Base-by-base conservation (phyloP, 805 yeast species). In the Suhomyces xylopsoci region DNA sequence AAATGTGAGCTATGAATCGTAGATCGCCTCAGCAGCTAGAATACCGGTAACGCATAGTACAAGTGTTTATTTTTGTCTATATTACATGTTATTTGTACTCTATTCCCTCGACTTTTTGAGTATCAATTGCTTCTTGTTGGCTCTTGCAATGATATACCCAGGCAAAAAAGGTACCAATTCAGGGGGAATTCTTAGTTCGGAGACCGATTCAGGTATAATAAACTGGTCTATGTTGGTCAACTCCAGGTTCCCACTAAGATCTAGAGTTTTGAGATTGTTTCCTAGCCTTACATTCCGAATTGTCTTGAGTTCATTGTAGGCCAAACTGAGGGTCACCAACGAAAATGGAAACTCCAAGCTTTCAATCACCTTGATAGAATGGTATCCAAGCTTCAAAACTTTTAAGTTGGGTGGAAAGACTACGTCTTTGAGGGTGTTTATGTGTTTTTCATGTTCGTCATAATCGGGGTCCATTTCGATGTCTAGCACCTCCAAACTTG, bases 241-340 rank as follows among this genome's bases (percentile, higher is more conserved):
- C 38, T 75, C 78, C 49, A 66, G 71, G 56, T 76, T 76, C 1
- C 78, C 79, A 56, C 77, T 70, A 17, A 76, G 60, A 56, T 76
- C 77, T 34, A 76, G 57, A 4, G 62, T 56, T 47, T 62, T 67
- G 20, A 76, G 61, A 25, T 64, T 61, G 25, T 66, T 62, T 12
- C 77, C 76, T 47, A 74, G 70, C 45, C 64, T 66, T n/a, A 72
- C 63, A 53, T 71, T 73, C 40, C 75, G 59, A 38, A 74, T 62
- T 12, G 71, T 60, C 32, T 67, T 67, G 42, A 76, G 55, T 49
- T 73, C 80, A 60, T 76, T 76, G 58, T 73, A 71, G 10, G 69
- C 66, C 49, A 76, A 57, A 52, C 73, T 65, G 38, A 76, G 58
- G 26, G 62, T 58, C 46, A 63, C 64, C 51, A 76, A 60, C 10